Evolutionary conservation across 1,139 yeast genomes (phyloP), one percentile per base, ranked within the genome.

Genomic region (Pichia sp.): DNA sequence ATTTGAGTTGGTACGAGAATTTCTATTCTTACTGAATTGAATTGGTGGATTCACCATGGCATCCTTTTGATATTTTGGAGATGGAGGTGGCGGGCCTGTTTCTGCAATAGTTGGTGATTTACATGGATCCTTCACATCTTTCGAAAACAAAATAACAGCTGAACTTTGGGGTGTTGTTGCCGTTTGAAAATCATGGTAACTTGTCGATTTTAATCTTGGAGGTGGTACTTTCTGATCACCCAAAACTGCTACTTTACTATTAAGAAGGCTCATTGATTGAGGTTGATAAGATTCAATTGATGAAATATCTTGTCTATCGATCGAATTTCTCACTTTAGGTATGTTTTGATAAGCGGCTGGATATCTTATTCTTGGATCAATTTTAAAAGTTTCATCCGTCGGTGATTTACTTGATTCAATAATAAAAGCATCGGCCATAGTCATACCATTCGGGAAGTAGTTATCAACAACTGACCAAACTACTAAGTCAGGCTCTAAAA

Each of bases 361-460:
- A 16, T 21, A 25, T 35, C 23, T 21, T 3, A 6, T 18, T 9
- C 8, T 33, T 23, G 16, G 5, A 15, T 41, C 44, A n/a, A 18
- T 18, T 15, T 31, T 41, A 16, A 22, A 35, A 7, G 33, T 15
- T 15, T 41, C 45, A 8, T 23, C 37, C 15, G 20, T 13, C 7
- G 41, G 31, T 13, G 45, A 32, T 5, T 21, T 16, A 14, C 25
- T 20, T 3, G 23, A 24, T 21, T 74, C 82, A 11, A 83, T 69
- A 2, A 82, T 57, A 18, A 84, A 67, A 0, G 94, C 85, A 45
- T 83, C 88, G 18, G 65, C 63, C 73, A 82, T 75, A 2, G 61
- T 49, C 89, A 83, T 84, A 0, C 89, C 89, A 15, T 66, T 59
- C 0, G 91, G 88, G 54, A 66, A 84, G 53, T 73, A 71, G 24